Conservation (phyloP, 2,329 filamentous ascomycete genomes). For the Xylaria sp. region DNA sequence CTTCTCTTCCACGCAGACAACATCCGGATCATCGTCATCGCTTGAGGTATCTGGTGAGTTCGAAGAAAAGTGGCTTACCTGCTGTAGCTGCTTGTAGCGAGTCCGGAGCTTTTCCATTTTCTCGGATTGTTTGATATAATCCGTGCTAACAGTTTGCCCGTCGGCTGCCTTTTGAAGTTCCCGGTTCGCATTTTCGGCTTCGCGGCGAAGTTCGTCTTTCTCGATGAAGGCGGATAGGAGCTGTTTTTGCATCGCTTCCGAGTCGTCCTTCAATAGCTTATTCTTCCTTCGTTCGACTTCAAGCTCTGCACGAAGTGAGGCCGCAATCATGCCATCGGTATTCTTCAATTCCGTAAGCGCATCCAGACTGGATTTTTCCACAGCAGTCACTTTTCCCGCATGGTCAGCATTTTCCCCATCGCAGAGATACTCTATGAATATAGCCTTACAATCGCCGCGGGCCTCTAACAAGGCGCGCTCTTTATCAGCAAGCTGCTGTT, state of each 20-base stretch:
- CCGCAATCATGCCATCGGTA: constrained; percentile 67
- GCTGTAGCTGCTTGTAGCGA: constrained; percentile 65
- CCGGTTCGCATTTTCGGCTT: constrained; percentile 58
- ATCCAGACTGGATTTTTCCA: constrained; percentile 64
- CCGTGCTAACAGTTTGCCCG: constrained; percentile 48
- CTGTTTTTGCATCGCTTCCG: constrained; percentile 67
- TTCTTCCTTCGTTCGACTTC: constrained; percentile 64
- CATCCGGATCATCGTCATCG: constrained; percentile 37
- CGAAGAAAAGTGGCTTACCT: constrained; percentile 59
- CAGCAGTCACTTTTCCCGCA: constrained; percentile 57
- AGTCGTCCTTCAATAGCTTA: constrained; percentile 60
- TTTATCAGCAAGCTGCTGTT: constrained; percentile 60
- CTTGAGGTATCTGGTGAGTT: constrained; percentile 21
- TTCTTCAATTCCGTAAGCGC: constrained; percentile 68
- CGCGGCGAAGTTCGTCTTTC: constrained; percentile 68
- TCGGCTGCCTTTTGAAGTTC: constrained; percentile 54
- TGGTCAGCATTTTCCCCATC: constrained; percentile 43
- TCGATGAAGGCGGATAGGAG: constrained; percentile 68
- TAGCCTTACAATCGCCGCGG: constrained; percentile 61
- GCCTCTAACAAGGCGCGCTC: constrained; percentile 65
- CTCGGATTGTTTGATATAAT: constrained; percentile 54
- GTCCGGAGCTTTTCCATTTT: constrained; percentile 68
- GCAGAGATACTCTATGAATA: constrained; percentile 41
- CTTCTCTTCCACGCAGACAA: constrained; percentile 40
- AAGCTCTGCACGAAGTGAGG: constrained; percentile 68